Percentiles rank a stretch among this genome's conserved stretches.
Evolutionary conservation across 1,139 yeast genomes (phyloP).

Genomic region (Candida labiduridarum): DNA sequence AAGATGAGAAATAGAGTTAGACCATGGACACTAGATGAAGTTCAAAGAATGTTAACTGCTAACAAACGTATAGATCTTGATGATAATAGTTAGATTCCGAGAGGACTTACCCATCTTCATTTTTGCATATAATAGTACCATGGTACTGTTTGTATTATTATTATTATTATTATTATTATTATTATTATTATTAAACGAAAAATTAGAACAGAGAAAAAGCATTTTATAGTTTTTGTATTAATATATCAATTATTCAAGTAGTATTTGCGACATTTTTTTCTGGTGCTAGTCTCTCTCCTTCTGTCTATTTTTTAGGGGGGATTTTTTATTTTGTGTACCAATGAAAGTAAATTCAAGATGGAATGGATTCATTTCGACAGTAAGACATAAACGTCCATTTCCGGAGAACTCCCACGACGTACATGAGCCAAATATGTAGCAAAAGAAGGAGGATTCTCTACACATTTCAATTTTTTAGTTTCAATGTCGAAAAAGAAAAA

Average conservation of each 20-base stretch:
- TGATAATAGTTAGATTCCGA: slow-evolving; percentile 15
- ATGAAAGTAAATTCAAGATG: background rate
- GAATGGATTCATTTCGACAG: background rate
- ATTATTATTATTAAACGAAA: background rate
- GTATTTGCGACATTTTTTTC: background rate
- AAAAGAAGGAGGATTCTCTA: background rate
- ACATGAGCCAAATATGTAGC: background rate
- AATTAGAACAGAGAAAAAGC: background rate
- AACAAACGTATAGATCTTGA: slow-evolving; percentile 34
- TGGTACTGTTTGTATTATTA: slow-evolving; percentile 4
- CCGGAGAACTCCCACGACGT: background rate
- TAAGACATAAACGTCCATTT: background rate
- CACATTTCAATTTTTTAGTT: background rate
- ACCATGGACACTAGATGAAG: slow-evolving; percentile 44
- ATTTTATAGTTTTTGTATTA: slow-evolving; percentile 1
- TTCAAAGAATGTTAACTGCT: slow-evolving; percentile 40
- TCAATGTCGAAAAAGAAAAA: background rate
- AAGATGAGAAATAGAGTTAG: slow-evolving; percentile 36
- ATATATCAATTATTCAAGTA: background rate
- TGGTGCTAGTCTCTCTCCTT: background rate
- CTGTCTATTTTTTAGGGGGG: background rate
- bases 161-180: background rate
- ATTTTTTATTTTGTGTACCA: background rate
- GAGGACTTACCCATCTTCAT: background rate
- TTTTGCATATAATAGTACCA: slow-evolving; percentile 3